Conservation (phyloP, 2,329 filamentous ascomycete genomes). For the Neocucurbitaria cava region DNA sequence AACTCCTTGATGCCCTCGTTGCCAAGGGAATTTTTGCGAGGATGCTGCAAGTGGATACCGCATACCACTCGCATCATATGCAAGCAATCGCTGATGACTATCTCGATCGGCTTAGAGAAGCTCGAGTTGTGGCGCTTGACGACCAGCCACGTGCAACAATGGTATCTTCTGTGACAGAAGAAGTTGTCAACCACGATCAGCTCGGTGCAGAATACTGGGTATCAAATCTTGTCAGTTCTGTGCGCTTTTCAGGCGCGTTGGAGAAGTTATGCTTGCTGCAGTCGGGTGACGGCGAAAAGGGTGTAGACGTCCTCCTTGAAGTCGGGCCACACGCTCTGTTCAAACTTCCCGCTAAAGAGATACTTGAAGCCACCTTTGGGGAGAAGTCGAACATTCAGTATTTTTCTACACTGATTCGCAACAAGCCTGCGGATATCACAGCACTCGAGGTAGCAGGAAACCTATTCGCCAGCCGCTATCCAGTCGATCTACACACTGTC, state of each 20-base stretch:
- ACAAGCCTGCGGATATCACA: constrained; percentile 10
- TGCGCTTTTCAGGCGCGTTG: constrained; percentile 16
- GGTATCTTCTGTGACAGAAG: constrained; percentile 25
- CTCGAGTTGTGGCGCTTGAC: constrained; percentile 1
- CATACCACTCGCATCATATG: constrained; percentile 58
- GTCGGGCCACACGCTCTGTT: constrained; percentile 20
- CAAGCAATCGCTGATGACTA: constrained; percentile 22
- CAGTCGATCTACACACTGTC: constrained; percentile 8
- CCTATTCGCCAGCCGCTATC: background rate
- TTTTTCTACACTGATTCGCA: constrained; percentile 10
- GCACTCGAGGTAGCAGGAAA: constrained; percentile 11
- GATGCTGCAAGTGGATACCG: constrained; percentile 50
- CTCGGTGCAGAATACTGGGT: constrained; percentile 36
- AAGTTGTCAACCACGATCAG: constrained; percentile 3
- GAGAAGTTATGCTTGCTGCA: constrained; percentile 1
- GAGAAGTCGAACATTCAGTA: constrained; percentile 10
- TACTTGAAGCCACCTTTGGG: constrained; percentile 2
- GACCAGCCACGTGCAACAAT: background rate
- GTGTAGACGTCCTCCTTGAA: constrained; percentile 14
- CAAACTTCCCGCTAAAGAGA: constrained; percentile 11
- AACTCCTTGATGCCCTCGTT: constrained; percentile 41
- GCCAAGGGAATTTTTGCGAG: constrained; percentile 49
- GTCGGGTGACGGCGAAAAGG: background rate
- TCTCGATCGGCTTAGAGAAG: constrained; percentile 4
- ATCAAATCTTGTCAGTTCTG: constrained; percentile 25